phyloP scores from a whole-genome alignment of 192 early-diverging fungal genomes.

The Dissophora globulifera region DNA sequence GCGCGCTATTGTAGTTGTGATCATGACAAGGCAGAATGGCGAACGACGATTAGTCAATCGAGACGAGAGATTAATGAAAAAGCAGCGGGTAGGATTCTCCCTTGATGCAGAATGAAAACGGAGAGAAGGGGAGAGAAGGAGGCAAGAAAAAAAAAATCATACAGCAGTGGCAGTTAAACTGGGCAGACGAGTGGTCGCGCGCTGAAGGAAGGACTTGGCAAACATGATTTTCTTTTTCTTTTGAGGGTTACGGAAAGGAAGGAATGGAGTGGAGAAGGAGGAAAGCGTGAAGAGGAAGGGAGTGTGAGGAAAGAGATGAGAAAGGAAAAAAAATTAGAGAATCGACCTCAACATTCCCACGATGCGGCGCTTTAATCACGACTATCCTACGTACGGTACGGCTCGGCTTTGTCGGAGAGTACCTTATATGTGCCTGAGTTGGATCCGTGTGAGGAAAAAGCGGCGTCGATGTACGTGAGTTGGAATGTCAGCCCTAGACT shows the following conservation, averaged over 20 bases:
- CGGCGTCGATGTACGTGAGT: too few relatives aligned
- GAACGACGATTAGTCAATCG: background rate
- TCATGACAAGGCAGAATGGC: background rate
- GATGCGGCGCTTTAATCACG: background rate
- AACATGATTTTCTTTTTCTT: slow-evolving; percentile 20
- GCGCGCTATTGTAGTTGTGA: too few relatives aligned
- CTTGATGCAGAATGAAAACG: too few relatives aligned
- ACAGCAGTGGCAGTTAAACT: slow-evolving; percentile 45
- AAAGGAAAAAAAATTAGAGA: background rate
- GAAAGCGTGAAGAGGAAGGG: background rate
- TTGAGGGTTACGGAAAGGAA: background rate
- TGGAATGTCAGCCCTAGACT: too few relatives aligned
- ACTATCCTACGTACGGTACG: background rate
- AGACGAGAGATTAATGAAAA: too few relatives aligned
- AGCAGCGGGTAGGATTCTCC: too few relatives aligned
- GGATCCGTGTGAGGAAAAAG: too few relatives aligned
- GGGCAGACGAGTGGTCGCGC: slow-evolving; percentile 39
- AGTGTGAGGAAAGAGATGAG: background rate
- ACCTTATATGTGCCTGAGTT: too few relatives aligned
- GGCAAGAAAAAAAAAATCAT: too few relatives aligned
- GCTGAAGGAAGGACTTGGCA: slow-evolving; percentile 51
- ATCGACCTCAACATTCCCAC: slow-evolving; percentile 9
- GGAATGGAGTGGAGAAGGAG: slow-evolving; percentile 4
- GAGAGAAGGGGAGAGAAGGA: background rate
- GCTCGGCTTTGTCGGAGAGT: too few relatives aligned